Conservation (phyloP, 164 flowering plant species). For the Houttuynia cordata region DNA sequence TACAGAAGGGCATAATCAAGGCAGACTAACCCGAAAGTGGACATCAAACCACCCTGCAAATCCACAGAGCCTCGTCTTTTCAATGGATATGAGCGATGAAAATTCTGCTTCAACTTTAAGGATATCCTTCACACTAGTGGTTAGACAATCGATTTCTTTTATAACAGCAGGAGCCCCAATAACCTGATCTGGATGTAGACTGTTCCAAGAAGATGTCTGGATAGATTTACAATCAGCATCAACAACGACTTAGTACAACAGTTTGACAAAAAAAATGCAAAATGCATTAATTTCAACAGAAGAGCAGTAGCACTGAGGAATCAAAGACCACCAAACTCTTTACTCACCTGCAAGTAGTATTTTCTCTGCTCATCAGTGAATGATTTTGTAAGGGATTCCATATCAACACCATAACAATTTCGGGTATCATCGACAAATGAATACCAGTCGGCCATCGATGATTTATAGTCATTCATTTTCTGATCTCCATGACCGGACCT, state of each 20-base stretch:
- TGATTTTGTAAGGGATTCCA: constrained; percentile 65
- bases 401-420: constrained; percentile 77
- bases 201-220: constrained; percentile 93
- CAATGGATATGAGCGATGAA: constrained; percentile 33
- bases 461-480: constrained; percentile 59
- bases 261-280: not conserved
- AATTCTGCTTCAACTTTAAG: constrained; percentile 37
- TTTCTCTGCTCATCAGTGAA: constrained; percentile 75
- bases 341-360: constrained; percentile 70
- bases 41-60: constrained; percentile 99
- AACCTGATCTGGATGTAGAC: constrained; percentile 84
- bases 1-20: not conserved
- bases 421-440: constrained; percentile 57
- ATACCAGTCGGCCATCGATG: constrained; percentile 66
- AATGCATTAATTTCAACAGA: not conserved
- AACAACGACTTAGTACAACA: not conserved
- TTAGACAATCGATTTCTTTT: constrained; percentile 81
- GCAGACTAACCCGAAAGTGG: constrained; percentile 67
- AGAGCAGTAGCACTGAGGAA: not conserved
- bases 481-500: constrained; percentile 66
- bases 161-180: constrained; percentile 67
- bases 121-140: constrained; percentile 58
- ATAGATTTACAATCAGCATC: not conserved
- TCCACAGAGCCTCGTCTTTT: constrained; percentile 54
- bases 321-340: not conserved